These are phyloP conservation scores for Annona squamosa DNA, from an alignment of 164 flowering plant genomes.

Conservation along the genomic window DNA sequence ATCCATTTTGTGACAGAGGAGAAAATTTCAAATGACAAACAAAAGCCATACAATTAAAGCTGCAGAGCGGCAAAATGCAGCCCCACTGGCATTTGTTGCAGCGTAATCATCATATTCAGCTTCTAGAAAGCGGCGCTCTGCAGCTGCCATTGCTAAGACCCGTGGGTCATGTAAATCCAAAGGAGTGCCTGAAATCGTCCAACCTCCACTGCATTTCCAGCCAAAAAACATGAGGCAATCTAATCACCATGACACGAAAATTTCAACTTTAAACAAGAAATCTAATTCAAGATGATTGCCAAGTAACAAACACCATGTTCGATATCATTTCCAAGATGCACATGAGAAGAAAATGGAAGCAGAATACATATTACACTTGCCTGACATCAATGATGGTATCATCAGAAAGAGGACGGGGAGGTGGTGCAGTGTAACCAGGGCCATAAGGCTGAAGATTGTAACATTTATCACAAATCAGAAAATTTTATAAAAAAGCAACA, in stretches of 20 bases:
- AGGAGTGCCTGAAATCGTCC: constrained; percentile 83
- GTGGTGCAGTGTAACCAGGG: constrained; percentile 85
- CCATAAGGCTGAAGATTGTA: constrained; percentile 54
- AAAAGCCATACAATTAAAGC: constrained; percentile 65
- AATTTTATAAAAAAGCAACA: neutral
- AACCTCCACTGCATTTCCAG: constrained; percentile 60
- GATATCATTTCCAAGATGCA: neutral
- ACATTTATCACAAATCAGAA: neutral
- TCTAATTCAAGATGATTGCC: neutral
- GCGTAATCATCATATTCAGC: constrained; percentile 92
- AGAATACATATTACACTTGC: constrained; percentile 24
- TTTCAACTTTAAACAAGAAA: neutral
- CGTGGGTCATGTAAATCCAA: constrained; percentile 82
- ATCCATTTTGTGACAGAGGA: neutral
- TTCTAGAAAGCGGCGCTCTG: constrained; percentile 71
- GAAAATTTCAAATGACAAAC: neutral
- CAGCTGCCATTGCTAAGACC: constrained; percentile 89
- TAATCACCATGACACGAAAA: neutral
- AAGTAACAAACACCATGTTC: neutral
- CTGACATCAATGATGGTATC: constrained; percentile 82
- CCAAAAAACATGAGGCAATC: neutral
- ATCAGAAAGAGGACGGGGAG: constrained; percentile 46
- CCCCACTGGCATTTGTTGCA: constrained; percentile 74
- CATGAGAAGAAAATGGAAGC: neutral
- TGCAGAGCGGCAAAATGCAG: constrained; percentile 92